Evolutionary conservation across 2,329 filamentous ascomycete genomes (phyloP).

Genomic region (Penicillium corylophilum): DNA sequence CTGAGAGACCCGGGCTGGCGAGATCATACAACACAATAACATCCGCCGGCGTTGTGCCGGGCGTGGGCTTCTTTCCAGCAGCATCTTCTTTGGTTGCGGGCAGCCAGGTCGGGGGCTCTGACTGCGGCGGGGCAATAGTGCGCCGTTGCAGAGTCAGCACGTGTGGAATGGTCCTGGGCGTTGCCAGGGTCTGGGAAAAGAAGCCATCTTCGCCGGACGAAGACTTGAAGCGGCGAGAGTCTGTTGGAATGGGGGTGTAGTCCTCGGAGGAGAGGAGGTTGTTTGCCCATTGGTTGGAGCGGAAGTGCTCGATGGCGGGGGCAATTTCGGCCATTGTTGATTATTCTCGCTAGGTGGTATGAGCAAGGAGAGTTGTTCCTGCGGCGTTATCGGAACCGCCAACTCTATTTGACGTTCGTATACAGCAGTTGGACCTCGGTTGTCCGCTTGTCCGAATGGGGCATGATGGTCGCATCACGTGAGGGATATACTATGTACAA

Average conservation of each 20-base stretch:
- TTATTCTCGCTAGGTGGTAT: not conserved
- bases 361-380: conserved; percentile 1
- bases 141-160: conserved; percentile 39
- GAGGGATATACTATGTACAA: not conserved
- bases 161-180: conserved; percentile 42
- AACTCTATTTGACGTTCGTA: not conserved
- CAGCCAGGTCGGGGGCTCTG: conserved; percentile 26
- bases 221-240: conserved; percentile 41
- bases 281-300: conserved; percentile 30
- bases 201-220: conserved; percentile 45
- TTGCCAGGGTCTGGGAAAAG: conserved; percentile 41
- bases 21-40: conserved; percentile 39
- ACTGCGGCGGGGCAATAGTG: conserved; percentile 22
- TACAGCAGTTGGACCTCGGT: conserved; percentile 7
- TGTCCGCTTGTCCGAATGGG: conserved; percentile 8
- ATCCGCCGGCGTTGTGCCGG: conserved; percentile 33
- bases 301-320: conserved; percentile 26
- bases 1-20: conserved; percentile 36
- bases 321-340: conserved; percentile 17
- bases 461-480: not conserved
- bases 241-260: conserved; percentile 41
- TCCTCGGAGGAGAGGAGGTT: conserved; percentile 33
- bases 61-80: conserved; percentile 19
- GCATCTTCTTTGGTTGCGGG: conserved; percentile 25
- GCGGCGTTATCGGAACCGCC: not conserved